These are phyloP conservation scores for Stagonosporopsis cucurbitacearum DNA, from an alignment of 2,329 filamentous ascomycete species.

Conservation along the genomic window DNA sequence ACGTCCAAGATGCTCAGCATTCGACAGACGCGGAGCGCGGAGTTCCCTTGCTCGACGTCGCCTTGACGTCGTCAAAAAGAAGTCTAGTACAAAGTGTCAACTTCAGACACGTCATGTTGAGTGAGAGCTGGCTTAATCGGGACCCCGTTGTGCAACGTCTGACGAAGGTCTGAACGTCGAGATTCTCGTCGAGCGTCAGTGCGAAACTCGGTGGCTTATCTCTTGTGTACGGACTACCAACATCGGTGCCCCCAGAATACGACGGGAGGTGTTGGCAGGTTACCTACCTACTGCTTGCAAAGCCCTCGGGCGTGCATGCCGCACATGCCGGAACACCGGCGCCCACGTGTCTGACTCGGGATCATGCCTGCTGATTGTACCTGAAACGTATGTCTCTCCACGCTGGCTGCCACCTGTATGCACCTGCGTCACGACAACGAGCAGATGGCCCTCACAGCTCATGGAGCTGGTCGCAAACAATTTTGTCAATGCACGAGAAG, in stretches of 20 bases:
- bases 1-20: constrained; percentile 3
- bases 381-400: constrained; percentile 12
- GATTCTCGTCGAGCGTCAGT: constrained; percentile 23
- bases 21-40: background rate
- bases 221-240: background rate
- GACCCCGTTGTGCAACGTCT: constrained; percentile 26
- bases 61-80: constrained; percentile 1
- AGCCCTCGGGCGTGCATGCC: constrained; percentile 2
- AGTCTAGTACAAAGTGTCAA: background rate
- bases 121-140: constrained; percentile 13
- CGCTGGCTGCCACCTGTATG: constrained; percentile 5
- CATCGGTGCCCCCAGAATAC: background rate
- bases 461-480: constrained; percentile 11
- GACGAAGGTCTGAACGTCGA: constrained; percentile 22
- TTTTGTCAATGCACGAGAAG: constrained; percentile 8
- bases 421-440: constrained; percentile 12
- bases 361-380: constrained; percentile 16
- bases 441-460: constrained; percentile 2
- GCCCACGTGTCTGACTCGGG: constrained; percentile 17
- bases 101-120: background rate
- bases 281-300: background rate
- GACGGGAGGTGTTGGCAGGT: background rate
- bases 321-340: constrained; percentile 5
- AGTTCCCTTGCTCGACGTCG: constrained; percentile 1
- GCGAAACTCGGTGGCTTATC: constrained; percentile 14